Conservation (phyloP, 805 yeast species). For the Suhomyces kilbournensis region DNA sequence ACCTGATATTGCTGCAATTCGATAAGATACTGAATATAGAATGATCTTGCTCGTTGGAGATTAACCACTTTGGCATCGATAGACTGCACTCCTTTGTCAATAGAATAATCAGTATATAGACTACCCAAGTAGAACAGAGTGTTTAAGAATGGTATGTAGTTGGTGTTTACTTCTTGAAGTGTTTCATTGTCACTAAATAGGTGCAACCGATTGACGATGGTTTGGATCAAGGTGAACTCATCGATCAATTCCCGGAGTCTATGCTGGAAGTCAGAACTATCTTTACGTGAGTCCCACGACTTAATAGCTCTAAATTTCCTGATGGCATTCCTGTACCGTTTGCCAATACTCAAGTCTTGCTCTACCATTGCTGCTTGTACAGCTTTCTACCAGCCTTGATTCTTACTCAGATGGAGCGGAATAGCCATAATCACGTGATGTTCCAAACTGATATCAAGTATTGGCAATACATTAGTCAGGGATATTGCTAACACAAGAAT, state of each 20-base stretch:
- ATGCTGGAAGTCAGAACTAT: constrained; percentile 41
- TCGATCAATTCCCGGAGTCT: constrained; percentile 34
- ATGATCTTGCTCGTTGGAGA: constrained; percentile 33
- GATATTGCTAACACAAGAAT: constrained; percentile 22
- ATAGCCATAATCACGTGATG: background rate
- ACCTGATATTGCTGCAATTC: constrained; percentile 22
- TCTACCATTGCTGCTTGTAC: background rate
- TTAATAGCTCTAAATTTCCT: constrained; percentile 5
- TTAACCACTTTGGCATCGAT: constrained; percentile 25
- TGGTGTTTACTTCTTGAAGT: constrained; percentile 64
- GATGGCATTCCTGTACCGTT: constrained; percentile 12
- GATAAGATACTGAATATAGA: constrained; percentile 34
- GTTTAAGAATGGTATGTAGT: constrained; percentile 56
- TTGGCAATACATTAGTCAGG: background rate
- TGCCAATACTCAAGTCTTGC: constrained; percentile 8
- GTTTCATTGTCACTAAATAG: constrained; percentile 72
- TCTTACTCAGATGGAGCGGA: background rate
- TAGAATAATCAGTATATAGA: constrained; percentile 14
- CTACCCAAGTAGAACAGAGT: constrained; percentile 57
- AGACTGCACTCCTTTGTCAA: background rate
- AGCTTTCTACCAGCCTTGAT: background rate
- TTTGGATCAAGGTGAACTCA: constrained; percentile 44
- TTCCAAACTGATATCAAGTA: background rate
- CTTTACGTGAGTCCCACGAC: constrained; percentile 31
- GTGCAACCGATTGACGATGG: constrained; percentile 44